Base-by-base conservation (phyloP, 345 rosid genomes). In the Rhizophora mangle region DNA sequence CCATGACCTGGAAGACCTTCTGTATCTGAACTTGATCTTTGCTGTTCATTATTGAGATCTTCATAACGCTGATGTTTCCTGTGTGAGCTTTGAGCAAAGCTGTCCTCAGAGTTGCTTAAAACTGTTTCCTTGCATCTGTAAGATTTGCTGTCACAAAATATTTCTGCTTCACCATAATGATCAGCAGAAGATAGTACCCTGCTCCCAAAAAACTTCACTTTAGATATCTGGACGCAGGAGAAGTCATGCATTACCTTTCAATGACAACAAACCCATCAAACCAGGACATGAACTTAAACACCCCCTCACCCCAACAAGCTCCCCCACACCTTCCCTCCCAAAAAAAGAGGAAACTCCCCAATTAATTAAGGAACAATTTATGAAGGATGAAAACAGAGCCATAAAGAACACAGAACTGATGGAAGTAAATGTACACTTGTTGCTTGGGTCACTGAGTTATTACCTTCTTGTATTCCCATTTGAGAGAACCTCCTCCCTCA, bases 1-100 rank as follows among this genome's bases (percentile, higher is more conserved):
- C 63, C 62, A 55, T 79, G 69, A 72, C 81, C 47, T 56, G 77
- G 77, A 63, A 76, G 29, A 67, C 77, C 72, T 59, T 77, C 83
- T 18, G 72, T 73, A 27, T 74, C 78, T 34, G 83, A 80, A 63
- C 78, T 80, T 37, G 78, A 78, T 47, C 74, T 79, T 65, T 79
- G 79, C 13, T 6, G 60, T 6, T 62, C 74, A 62, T 62, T 52
- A 32, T 51, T 27, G 24, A 29, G 34, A 52, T 62, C 36, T 24
- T 19, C 18, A 62, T 3, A 29, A 3, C 8, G 63, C 46, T 26
- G n/a, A 73, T 46, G 61, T 65, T 75, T 72, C 65, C 21, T 22
- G n/a, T 55, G 64, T 2, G 74, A 56, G 61, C 70, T 64, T 47
- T 60, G 67, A 21, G 64, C 52, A 60, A 65, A 73, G 77, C 81